Evolutionary conservation across 176 grass and related monocot species (phyloP).

Genomic region (Aegilops umbellulata): DNA sequence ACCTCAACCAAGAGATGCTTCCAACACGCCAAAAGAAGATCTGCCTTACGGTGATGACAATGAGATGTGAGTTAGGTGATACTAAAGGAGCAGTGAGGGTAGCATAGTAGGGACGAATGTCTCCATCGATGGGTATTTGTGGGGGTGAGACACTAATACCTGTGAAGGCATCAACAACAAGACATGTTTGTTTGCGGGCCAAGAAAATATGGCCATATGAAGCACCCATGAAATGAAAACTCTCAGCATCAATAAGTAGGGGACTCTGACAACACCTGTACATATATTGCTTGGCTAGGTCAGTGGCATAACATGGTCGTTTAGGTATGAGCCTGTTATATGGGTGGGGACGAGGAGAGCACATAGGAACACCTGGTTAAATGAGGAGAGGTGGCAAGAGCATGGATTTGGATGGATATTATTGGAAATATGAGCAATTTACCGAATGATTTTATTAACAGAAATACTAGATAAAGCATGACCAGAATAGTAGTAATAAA

Average conservation of each 20-base stretch:
- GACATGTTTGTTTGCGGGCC: background rate
- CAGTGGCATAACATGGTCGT: background rate
- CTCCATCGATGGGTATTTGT: background rate
- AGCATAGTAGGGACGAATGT: background rate
- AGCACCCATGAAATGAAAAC: background rate
- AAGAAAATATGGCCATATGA: slow-evolving; percentile 41
- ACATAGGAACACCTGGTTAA: background rate
- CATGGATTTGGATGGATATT: background rate
- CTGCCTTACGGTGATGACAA: background rate
- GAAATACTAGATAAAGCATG: too few relatives aligned
- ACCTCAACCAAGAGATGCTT: background rate
- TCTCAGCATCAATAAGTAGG: background rate
- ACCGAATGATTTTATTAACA: too few relatives aligned
- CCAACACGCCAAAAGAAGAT: background rate
- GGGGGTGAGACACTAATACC: slow-evolving; percentile 25
- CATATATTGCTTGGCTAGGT: background rate
- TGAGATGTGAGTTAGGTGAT: background rate
- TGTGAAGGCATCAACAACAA: slow-evolving; percentile 45
- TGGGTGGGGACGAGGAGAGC: background rate
- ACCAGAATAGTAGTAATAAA: too few relatives aligned
- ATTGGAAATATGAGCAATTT: too few relatives aligned
- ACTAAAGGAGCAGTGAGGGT: background rate
- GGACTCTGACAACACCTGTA: background rate
- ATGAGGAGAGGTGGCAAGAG: background rate
- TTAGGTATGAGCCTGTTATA: background rate